Percentiles rank a stretch among this genome's conserved stretches.
Conservation (phyloP, 208 protist genomes). For the Trypanosoma boissoni region DNA sequence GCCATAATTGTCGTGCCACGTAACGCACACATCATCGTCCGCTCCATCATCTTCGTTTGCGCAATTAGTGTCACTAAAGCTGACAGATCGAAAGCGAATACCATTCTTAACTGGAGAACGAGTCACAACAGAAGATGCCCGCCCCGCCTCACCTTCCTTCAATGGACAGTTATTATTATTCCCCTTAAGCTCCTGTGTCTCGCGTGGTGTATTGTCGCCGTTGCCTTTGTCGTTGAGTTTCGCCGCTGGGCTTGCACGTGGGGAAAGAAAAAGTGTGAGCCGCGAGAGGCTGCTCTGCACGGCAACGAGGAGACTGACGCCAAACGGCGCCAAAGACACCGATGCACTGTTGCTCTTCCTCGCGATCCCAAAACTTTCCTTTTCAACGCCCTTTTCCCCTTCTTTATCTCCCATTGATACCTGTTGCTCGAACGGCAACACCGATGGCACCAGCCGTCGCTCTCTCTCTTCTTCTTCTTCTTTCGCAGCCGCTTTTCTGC, state of each 20-base stretch:
- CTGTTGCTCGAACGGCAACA: constrained; percentile 20
- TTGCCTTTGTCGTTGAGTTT: neutral
- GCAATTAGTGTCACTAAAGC: no score
- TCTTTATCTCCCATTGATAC: no score
- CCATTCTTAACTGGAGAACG: neutral
- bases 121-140: no score
- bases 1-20: constrained; percentile 30
- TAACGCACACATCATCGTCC: constrained; percentile 11
- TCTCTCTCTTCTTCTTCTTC: neutral
- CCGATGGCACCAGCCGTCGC: constrained; percentile 7
- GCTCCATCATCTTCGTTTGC: constrained; percentile 13
- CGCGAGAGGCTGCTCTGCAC: constrained; percentile 33
- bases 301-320: constrained; percentile 61
- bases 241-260: neutral
- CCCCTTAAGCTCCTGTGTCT: neutral
- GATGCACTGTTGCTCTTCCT: constrained; percentile 28
- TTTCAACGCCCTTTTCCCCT: no score
- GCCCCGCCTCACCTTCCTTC: no score
- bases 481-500: neutral
- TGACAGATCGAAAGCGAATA: neutral
- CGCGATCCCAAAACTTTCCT: no score
- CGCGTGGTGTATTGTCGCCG: neutral
- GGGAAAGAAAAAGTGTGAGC: constrained; percentile 19
- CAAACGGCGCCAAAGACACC: constrained; percentile 44
- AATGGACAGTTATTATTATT: constrained; percentile 1